Evolutionary conservation across 1,284 basidiomycete genomes (phyloP).

Genomic region (Rhodofomes roseus): DNA sequence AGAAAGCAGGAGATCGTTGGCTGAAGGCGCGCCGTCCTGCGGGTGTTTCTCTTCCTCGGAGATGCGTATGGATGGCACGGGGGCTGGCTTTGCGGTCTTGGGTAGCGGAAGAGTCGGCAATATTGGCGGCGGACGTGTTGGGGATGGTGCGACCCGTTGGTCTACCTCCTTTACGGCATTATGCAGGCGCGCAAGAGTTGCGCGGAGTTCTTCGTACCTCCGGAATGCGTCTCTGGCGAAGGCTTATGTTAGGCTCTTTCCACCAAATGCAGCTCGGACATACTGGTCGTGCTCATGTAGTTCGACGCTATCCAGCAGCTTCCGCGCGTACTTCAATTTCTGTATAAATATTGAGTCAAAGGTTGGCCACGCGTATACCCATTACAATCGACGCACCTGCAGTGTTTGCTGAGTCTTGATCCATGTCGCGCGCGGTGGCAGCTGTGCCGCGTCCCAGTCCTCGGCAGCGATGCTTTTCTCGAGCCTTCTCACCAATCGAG

Average conservation of each 20-base stretch:
- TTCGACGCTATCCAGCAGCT: slow-evolving; percentile 55
- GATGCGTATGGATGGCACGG: slow-evolving; percentile 15
- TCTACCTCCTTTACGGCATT: slow-evolving; percentile 44
- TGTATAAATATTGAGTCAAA: slow-evolving; percentile 24
- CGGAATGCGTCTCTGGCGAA: slow-evolving; percentile 1
- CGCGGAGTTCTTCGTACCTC: slow-evolving; percentile 40
- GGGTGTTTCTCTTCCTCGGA: slow-evolving; percentile 24
- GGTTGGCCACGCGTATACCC: too few species aligned
- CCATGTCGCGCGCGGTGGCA: slow-evolving; percentile 39
- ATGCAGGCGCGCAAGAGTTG: slow-evolving; percentile 53
- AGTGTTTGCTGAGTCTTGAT: slow-evolving; percentile 53
- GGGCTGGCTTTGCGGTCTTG: slow-evolving; percentile 5
- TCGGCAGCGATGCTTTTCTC: slow-evolving; percentile 50
- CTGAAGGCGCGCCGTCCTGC: slow-evolving; percentile 11
- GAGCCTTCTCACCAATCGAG: slow-evolving; percentile 55
- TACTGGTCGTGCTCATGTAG: slow-evolving; percentile 44
- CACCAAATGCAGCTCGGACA: slow-evolving; percentile 19
- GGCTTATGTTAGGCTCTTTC: neutral
- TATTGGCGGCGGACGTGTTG: slow-evolving; percentile 34
- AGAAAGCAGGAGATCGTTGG: slow-evolving; percentile 32
- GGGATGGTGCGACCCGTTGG: slow-evolving; percentile 36
- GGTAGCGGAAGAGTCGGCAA: slow-evolving; percentile 25
- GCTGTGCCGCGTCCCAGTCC: slow-evolving; percentile 42
- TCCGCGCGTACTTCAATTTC: slow-evolving; percentile 62
- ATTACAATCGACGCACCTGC: slow-evolving; percentile 41